A percentile compares a stretch with the other conserved stretches of the same genome.
Evolutionary conservation across 176 grass and related monocot genomes (phyloP).

Genomic region (Zoysia japonica): DNA sequence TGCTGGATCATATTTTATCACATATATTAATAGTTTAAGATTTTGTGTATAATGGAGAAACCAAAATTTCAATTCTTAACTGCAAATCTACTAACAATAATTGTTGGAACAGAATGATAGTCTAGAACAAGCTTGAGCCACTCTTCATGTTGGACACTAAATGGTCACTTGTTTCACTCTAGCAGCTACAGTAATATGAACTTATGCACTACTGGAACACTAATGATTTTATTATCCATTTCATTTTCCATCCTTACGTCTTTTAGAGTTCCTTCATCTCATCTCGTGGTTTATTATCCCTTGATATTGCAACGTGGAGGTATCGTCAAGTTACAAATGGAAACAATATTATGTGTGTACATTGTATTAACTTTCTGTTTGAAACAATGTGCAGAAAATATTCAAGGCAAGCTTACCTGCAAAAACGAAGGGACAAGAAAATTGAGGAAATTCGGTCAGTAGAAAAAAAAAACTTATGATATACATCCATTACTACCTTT

Average conservation of each 20-base stretch:
- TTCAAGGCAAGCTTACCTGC: slow-evolving; percentile 86
- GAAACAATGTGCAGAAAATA: slow-evolving; percentile 61
- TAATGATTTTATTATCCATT: not conserved
- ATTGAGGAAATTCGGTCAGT: slow-evolving; percentile 79
- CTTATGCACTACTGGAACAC: not conserved
- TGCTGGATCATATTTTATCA: slow-evolving; percentile 16
- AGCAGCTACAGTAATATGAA: not conserved
- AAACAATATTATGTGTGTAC: slow-evolving; percentile 1
- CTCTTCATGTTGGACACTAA: slow-evolving; percentile 17
- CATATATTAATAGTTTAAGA: not conserved
- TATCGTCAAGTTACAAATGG: slow-evolving; percentile 10
- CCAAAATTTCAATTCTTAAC: slow-evolving; percentile 24
- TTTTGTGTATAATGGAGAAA: not conserved
- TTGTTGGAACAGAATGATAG: not conserved
- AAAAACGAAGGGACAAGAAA: slow-evolving; percentile 90
- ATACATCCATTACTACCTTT: slow-evolving; percentile 31
- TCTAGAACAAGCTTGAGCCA: not conserved
- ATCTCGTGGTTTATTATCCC: not conserved
- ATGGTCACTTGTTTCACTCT: not conserved
- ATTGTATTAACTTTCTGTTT: slow-evolving; percentile 18
- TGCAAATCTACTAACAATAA: not conserved
- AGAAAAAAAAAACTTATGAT: slow-evolving; percentile 34
- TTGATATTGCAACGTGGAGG: not conserved
- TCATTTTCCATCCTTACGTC: not conserved
- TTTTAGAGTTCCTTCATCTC: slow-evolving; percentile 23